Conservation (phyloP, 441 rosid species). For the Arabidopsis lyrata region DNA sequence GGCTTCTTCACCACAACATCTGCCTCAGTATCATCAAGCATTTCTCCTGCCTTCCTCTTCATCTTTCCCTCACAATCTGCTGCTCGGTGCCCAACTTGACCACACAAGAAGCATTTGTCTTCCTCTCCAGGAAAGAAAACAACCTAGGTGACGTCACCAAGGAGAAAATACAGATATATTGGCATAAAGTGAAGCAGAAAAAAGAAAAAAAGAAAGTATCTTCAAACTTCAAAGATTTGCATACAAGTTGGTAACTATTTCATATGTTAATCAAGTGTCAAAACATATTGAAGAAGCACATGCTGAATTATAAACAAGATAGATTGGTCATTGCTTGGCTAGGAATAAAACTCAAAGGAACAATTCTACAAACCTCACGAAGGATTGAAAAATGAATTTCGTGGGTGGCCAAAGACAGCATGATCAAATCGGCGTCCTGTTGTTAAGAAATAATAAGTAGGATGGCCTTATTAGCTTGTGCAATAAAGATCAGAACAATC, state of each 20-base stretch:
- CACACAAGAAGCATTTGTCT: conserved; percentile 93
- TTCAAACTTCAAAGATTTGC: conserved; percentile 11
- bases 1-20: conserved; percentile 73
- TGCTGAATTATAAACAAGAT: conserved; percentile 4
- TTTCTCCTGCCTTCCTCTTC: conserved; percentile 82
- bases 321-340: conserved; percentile 12
- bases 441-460: conserved; percentile 18
- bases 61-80: conserved; percentile 87
- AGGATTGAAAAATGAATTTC: conserved; percentile 97
- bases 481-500: conserved; percentile 35
- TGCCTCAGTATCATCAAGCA: conserved; percentile 70
- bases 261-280: conserved; percentile 4
- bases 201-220: background rate
- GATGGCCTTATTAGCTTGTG: conserved; percentile 16
- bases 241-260: conserved; percentile 27
- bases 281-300: conserved; percentile 12
- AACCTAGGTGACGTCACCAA: conserved; percentile 55
- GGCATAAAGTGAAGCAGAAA: conserved; percentile 22
- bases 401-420: conserved; percentile 97
- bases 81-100: conserved; percentile 92
- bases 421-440: conserved; percentile 97
- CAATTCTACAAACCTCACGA: conserved; percentile 75
- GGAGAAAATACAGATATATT: conserved; percentile 17
- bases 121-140: conserved; percentile 86
- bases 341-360: conserved; percentile 23